Base-by-base conservation (phyloP, 1,284 basidiomycete species). In the Ganoderma meredithae region DNA sequence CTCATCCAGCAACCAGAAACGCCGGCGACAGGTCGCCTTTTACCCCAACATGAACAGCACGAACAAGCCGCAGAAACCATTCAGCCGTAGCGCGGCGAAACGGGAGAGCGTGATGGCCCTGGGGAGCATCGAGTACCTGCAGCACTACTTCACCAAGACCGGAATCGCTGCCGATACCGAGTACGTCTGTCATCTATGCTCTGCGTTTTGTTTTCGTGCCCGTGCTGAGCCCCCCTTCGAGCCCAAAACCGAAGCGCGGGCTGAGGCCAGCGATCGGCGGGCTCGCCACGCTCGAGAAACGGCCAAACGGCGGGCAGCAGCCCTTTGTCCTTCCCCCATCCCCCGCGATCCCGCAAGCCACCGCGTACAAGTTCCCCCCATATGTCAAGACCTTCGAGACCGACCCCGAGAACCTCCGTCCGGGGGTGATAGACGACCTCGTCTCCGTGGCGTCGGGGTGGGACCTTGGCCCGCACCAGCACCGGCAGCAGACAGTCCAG, bases 81-180 rank as follows among this genome's bases (percentile, higher is more conserved):
- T 95, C 84, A 93, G 91, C 75, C 83, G 91, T 72, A 94, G 92
- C 72, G 94, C 95, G 3, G 92, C 93, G 7, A 95, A 95, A 80
- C 86, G 95, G 55, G 91, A 93, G 78, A 94, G 92, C 75, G 95
- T 96, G 22, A 91, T 95, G 90, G 89, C 92, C 0, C 80, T 96
- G 25, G 93, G 93, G 36, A 93, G 92, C 77, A 95, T 96, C 71
- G 92, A 95, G 75, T 92, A 95, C 77, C 84, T 96, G 62, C 94
- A 96, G 80, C 91, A 95, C 76, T 94, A 94, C 76, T 95, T 95
- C 74, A 94, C 94, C 7, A 95, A 95, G 85, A 89, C 91, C 0
- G 93, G 93, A 5, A 85, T 94, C 65, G 86, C 84, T 19, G 86
- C 91, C 33, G 90, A 90, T 82, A 87, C 85, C 78, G 88, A 86